Evolutionary conservation across 306 rosid species (phyloP).

Genomic region (Fragaria vesca): DNA sequence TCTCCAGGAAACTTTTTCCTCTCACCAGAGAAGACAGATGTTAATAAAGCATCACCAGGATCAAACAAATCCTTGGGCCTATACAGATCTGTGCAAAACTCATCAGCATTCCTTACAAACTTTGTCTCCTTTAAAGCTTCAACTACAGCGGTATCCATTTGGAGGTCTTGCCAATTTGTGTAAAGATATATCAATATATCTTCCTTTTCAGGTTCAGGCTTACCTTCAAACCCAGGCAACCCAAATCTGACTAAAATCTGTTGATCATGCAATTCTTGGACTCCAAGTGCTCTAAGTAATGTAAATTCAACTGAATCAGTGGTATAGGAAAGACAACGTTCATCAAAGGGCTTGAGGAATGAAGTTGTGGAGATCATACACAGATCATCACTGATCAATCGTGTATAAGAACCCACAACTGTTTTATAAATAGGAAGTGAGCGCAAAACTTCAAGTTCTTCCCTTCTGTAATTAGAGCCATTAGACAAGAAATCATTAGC

Average conservation of each 20-base stretch:
- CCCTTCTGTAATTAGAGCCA: conserved; percentile 49
- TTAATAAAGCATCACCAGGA: conserved; percentile 77
- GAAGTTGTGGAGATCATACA: conserved; percentile 83
- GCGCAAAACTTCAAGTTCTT: conserved; percentile 75
- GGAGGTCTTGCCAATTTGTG: conserved; percentile 89
- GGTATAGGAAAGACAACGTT: conserved; percentile 71
- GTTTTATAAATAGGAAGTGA: conserved; percentile 90
- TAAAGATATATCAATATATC: conserved; percentile 67
- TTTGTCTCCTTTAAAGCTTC: conserved; percentile 75
- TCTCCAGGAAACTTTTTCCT: conserved; percentile 91
- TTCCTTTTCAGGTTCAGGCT: conserved; percentile 73
- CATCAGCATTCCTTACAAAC: conserved; percentile 88
- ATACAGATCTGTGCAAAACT: conserved; percentile 66
- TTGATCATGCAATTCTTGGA: conserved; percentile 70
- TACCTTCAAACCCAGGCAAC: conserved; percentile 74
- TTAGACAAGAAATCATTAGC: conserved; percentile 57
- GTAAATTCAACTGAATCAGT: conserved; percentile 65
- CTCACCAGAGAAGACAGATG: conserved; percentile 91
- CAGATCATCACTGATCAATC: conserved; percentile 63
- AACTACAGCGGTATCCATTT: conserved; percentile 57
- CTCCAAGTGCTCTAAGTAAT: conserved; percentile 79
- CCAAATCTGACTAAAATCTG: conserved; percentile 88
- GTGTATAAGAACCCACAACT: conserved; percentile 81
- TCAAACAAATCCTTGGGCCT: conserved; percentile 82
- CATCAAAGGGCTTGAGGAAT: conserved; percentile 79